Base-by-base conservation (phyloP, 768 basidiomycete species). In the Filobasidium floriforme region DNA sequence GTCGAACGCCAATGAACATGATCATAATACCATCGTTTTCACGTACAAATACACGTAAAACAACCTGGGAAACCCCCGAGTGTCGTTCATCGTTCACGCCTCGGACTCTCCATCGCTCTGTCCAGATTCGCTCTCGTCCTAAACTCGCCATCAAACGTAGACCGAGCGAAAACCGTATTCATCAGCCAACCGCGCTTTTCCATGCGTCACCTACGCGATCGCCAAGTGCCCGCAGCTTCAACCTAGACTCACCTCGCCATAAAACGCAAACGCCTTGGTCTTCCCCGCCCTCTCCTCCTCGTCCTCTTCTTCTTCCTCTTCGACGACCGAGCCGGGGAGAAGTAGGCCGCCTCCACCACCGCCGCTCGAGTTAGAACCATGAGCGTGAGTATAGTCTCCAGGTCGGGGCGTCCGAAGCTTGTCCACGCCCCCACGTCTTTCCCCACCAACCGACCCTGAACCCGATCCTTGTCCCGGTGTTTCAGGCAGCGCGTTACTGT, bases 241-340 rank as follows among this genome's bases (percentile, higher is more conserved):
- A 32, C 54, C 22, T 15, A 29, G 19, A 72, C 76, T 66, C 57
- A 76, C 77, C 68, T 76, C 74, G 6, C 77, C 77, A 59, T 76
- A 78, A 66, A 78, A 78, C 1, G 76, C 76, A 67, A 78, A 76
- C 28, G 76, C 76, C 60, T 78, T 78, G 32, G 73, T 71, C 57
- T 72, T 72, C 1, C 67, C 40, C 44, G 70, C 68, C 19, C 41
- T 28, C 24, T 37, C 18, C 28, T 55, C 55, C n/a, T 54, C 41
- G 57, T 62, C 61, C n/a, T 29, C 29, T 49, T 51, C 67, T 32
- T 49, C 41, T 22, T 60, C 44, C 40, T 49, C 62, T 22, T 59
- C 32, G 37, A 57, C 54, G 61, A 59, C 19, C 32, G 32, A 37
- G 32, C 32, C 32, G 32, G 32, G 32, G 32, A 37, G 32, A 4